Base-by-base conservation (phyloP, 2,329 filamentous ascomycete genomes). In the Didymella segeticola region DNA sequence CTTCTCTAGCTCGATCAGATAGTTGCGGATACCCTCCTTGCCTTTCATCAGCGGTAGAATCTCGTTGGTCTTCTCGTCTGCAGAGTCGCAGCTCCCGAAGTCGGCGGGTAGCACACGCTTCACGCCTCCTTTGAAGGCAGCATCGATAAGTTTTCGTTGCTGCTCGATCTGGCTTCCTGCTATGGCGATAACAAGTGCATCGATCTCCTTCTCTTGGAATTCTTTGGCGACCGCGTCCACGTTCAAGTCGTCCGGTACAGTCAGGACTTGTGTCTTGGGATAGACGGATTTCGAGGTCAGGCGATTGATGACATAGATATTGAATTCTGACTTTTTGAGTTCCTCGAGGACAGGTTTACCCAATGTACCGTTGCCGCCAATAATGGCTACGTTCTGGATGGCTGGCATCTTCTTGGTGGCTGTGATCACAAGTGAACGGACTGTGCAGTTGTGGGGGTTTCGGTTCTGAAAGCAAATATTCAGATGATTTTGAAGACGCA, bases 91-190 rank as follows among this genome's bases (percentile, higher is more conserved):
- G 49, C 69, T 72, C 10, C 75, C 80, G 57, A 83, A 89, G 51
- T 89, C 87, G 15, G 83, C 83, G 1, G 85, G 84, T 7, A 87
- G 83, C 58, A 86, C 83, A 5, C 84, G 78, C 57, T 81, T 81
- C 5, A 89, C 85, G 1, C 83, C 83, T 1, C 82, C 82, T 2
- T 79, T 77, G 39, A 83, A 74, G 7, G 84, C 82, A 1, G 86
- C 86, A 22, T 87, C 80, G 43, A 87, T 78, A 19, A 88, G 75
- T 9, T 72, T 71, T 49, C 76, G 78, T 64, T 85, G 83, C 3
- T 80, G 67, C 1, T 69, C 69, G 20, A 79, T 73, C 11, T 72
- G 69, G n/a, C 75, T 77, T 6, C 78, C 78, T 25, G 83, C 73
- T 2, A 79, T 77, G 5, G 77, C 74, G 37, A 87, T 74, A 38